Base-by-base conservation (phyloP, 1,139 yeast species). In the Pneumocystis jirovecii region DNA sequence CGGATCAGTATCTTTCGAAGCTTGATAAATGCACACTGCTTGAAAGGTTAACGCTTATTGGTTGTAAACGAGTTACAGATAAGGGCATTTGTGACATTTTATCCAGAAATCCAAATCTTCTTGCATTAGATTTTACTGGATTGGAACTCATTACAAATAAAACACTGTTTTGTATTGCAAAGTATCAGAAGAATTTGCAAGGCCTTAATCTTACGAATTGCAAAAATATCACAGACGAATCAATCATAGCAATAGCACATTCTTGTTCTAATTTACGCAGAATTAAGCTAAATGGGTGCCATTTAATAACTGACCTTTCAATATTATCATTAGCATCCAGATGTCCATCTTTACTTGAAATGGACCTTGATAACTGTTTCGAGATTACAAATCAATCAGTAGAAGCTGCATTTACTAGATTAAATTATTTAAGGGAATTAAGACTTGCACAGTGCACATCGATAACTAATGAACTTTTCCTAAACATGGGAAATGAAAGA, bases 191-290 rank as follows among this genome's bases (percentile, higher is more conserved):
- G 56, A 78, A 93, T 64, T 79, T 93, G 63, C 97, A 93, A 76
- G 97, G 97, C 0, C 78, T 91, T 63, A 91, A 91, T 73, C 95
- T 95, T 0, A 91, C 96, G 0, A 89, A 89, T 2, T 90, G 97
- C 69, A 83, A 83, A 39, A 76, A 78, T 37, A 85, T 93, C 1
- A 79, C 87, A 1, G 89, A 88, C 70, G 77, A 73, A 5, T 87
- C 95, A 1, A 80, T 93, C n/a, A 72, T 82, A 57, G 76, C 77
- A 60, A 79, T 91, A 68, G 82, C 89, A 15, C 72, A 76, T 60
- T 78, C 81, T 60, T 89, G 97, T 68, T 87, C 87, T 1, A 80
- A 85, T 81, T 78, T 93, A 69, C 89, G 90, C 73, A 80, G 98
- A 71, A 62, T 93, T 66, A 89, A 89, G 72, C 81, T 93, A 65